Base-by-base conservation (phyloP, 768 basidiomycete species). In the Lactarius vividus region DNA sequence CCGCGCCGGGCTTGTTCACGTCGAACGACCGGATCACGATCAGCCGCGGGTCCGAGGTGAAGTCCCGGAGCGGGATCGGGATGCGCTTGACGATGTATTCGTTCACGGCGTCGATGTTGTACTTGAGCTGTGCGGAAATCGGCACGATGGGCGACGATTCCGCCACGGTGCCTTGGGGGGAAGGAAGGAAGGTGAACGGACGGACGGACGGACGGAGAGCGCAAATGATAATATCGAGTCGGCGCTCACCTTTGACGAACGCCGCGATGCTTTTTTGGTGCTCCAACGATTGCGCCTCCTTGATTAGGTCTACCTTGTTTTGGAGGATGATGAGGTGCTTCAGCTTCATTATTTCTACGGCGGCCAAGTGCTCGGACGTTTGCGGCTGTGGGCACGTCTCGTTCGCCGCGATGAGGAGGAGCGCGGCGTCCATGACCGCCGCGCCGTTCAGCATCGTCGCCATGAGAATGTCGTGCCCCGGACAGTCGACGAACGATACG, bases 361-460 rank as follows among this genome's bases (percentile, higher is more conserved):
- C 97, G 35, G 97, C 96, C 62, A 99, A 81, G 83, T 99, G 97
- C 78, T 98, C 97, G 11, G 93, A 95, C 26, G 97, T 99, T 78
- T 99, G 97, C 1, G 97, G 97, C 74, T 99, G 97, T 1, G 96
- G 97, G 77, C 97, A 98, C 3, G 94, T 93, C 82, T 99, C 97
- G 79, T 99, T 99, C 33, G 92, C 97, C 26, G 97, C 97, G 65
- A 99, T 87, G 61, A 99, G 88, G 1, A 99, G 84, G 0, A 98
- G 81, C 5, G 97, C 97, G 61, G 96, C 97, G 78, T 98, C 96
- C 97, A 98, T 99, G 82, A 98, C 96, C 11, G 97, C 97, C 49
- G 97, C 97, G 77, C 96, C 97, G 84, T 98, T 98, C 72, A 99
- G 82, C 97, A 99, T 99, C 70, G 96, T 99, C 59, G 97, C 97